Percentiles rank a stretch among this genome's conserved stretches.
Conservation (phyloP, 768 basidiomycete species). For the Tricholomella constricta region DNA sequence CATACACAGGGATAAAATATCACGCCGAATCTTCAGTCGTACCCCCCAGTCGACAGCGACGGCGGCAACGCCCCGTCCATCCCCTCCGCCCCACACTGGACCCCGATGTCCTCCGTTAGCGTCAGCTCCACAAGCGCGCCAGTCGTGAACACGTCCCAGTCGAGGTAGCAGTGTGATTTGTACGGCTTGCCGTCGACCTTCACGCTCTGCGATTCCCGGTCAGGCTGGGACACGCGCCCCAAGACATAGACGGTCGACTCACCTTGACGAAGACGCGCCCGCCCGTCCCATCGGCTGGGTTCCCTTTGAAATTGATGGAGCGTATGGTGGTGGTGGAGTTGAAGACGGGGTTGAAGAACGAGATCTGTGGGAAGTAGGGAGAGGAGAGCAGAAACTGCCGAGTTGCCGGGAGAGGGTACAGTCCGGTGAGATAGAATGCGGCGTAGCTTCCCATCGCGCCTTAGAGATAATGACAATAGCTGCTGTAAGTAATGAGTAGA, state of each 20-base stretch:
- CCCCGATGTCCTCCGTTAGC: slow-evolving; percentile 52
- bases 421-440: slow-evolving; percentile 56
- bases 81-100: slow-evolving; percentile 49
- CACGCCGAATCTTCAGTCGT: slow-evolving; percentile 38
- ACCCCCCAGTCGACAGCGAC: slow-evolving; percentile 67
- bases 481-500: too few species aligned
- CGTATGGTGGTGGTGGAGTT: slow-evolving; percentile 59
- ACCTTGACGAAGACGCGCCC: slow-evolving; percentile 63
- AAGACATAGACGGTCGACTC: slow-evolving; percentile 5
- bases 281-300: slow-evolving; percentile 51
- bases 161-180: slow-evolving; percentile 65
- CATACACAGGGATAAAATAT: too few species aligned
- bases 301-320: slow-evolving; percentile 50
- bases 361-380: slow-evolving; percentile 60
- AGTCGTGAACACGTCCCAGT: slow-evolving; percentile 62
- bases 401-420: slow-evolving; percentile 67
- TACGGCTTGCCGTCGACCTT: slow-evolving; percentile 57
- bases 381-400: slow-evolving; percentile 60
- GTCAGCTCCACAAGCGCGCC: slow-evolving; percentile 58
- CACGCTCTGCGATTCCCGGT: too few species aligned
- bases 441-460: slow-evolving; percentile 69
- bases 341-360: slow-evolving; percentile 61
- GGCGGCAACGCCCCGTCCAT: slow-evolving; percentile 58
- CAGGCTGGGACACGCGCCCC: slow-evolving; percentile 43
- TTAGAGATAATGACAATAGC: too few species aligned